Percentiles rank a stretch among this genome's conserved stretches.
Conservation (phyloP, 306 rosid species). For the Lathyrus aphaca region DNA sequence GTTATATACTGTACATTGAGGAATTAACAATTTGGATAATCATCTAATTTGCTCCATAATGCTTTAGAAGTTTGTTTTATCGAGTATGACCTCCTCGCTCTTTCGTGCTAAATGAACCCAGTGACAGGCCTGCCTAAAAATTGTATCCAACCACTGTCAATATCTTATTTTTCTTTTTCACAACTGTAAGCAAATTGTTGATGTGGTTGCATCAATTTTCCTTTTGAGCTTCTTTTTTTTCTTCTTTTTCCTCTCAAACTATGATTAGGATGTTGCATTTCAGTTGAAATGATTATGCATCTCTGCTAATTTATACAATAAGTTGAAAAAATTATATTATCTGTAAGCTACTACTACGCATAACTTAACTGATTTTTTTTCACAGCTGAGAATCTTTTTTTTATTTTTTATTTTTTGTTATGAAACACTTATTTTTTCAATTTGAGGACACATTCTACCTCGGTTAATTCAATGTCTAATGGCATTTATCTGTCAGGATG, state of each 20-base stretch:
- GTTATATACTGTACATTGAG: not conserved
- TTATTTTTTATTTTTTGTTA: not conserved
- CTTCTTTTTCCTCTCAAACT: constrained; percentile 4
- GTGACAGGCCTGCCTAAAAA: constrained; percentile 25
- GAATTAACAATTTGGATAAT: constrained; percentile 27
- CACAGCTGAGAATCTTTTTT: not conserved
- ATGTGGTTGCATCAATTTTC: constrained; percentile 29
- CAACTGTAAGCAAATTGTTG: constrained; percentile 26
- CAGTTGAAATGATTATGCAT: constrained; percentile 14
- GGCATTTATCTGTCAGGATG: constrained; percentile 67
- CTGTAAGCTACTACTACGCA: not conserved
- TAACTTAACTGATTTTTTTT: not conserved
- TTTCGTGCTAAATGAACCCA: constrained; percentile 19
- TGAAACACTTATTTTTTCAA: constrained; percentile 18
- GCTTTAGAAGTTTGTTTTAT: constrained; percentile 29
- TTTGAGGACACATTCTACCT: constrained; percentile 21
- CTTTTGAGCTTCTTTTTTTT: not conserved
- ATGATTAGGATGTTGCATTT: constrained; percentile 2
- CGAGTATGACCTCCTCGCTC: constrained; percentile 23
- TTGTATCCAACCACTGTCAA: not conserved
- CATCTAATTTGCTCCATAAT: constrained; percentile 15
- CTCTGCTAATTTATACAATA: constrained; percentile 15
- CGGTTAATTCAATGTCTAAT: constrained; percentile 24
- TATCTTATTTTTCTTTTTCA: not conserved
- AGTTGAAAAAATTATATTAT: not conserved